Evolutionary conservation across 371 early-diverging fungal genomes (phyloP).

Genomic region (Lichtheimia hyalospora): DNA sequence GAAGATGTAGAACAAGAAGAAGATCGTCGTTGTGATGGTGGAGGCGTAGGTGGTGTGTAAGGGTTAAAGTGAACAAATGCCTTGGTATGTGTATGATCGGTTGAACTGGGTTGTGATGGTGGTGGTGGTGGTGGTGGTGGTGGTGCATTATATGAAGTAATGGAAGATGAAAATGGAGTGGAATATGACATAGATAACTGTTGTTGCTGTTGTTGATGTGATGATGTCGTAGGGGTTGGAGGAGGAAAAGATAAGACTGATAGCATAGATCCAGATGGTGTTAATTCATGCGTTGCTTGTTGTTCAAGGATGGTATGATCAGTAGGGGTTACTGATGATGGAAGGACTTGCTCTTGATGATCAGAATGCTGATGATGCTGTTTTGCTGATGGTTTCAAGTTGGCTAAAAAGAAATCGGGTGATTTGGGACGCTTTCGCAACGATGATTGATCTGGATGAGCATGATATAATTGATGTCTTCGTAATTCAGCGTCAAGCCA

Average conservation of each 20-base stretch:
- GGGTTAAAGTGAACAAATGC: conserved; percentile 10
- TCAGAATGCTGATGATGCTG: neutral
- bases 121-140: neutral
- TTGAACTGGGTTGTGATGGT: neutral
- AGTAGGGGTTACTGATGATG: neutral
- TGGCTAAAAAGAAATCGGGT: conserved; percentile 20
- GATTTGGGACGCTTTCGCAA: neutral
- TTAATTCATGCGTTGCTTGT: conserved; percentile 10
- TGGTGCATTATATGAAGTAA: conserved; percentile 3
- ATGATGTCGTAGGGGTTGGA: conserved; percentile 2
- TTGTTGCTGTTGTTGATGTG: too few relatives aligned
- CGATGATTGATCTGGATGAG: neutral
- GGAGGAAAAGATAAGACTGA: conserved; percentile 19
- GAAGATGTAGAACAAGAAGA: conserved; percentile 5
- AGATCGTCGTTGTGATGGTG: neutral
- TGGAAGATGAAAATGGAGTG: conserved; percentile 3
- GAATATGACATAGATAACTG: neutral
- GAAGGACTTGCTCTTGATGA: neutral
- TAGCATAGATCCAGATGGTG: conserved; percentile 19
- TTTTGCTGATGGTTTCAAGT: conserved; percentile 15
- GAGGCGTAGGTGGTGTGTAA: conserved; percentile 6
- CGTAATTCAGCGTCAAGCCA: conserved; percentile 43
- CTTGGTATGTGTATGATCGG: conserved; percentile 2
- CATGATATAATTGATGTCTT: conserved; percentile 28
- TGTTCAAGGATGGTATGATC: neutral